Percentiles rank a stretch among this genome's conserved stretches.
phyloP scores from a whole-genome alignment of 192 early-diverging fungal genomes.

The Spinellus fusiger region DNA sequence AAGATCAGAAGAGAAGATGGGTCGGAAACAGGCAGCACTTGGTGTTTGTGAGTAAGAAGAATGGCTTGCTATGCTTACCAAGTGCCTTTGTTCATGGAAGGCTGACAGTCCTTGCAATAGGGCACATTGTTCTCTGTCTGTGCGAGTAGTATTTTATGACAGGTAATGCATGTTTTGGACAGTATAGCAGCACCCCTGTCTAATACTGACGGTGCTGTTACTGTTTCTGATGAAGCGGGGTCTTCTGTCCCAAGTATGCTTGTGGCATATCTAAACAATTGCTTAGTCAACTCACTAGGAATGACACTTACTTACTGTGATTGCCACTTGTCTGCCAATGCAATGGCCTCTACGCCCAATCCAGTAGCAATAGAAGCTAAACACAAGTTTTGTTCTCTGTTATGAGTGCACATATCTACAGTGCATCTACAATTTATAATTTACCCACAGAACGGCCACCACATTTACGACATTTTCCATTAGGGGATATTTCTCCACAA shows the following conservation, averaged over 20 bases:
- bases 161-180: no score
- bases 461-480: constrained; percentile 41
- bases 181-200: background rate
- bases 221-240: background rate
- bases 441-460: constrained; percentile 47
- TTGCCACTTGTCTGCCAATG: constrained; percentile 14
- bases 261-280: constrained; percentile 1
- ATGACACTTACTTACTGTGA: constrained; percentile 19
- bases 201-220: background rate
- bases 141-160: no score
- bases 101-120: no score
- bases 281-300: background rate
- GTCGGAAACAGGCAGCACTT: background rate
- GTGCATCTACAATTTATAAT: background rate
- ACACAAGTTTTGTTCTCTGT: background rate
- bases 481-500: constrained; percentile 41
- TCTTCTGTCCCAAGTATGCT: background rate
- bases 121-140: no score
- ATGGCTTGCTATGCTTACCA: background rate
- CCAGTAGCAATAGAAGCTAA: constrained; percentile 13
- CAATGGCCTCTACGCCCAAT: background rate
- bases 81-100: background rate
- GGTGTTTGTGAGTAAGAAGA: background rate
- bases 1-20: constrained; percentile 1
- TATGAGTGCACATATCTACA: background rate